A percentile compares a stretch with the other conserved stretches of the same genome.
Conservation (phyloP, 106 monocot species). For the Apostasia ramifera region DNA sequence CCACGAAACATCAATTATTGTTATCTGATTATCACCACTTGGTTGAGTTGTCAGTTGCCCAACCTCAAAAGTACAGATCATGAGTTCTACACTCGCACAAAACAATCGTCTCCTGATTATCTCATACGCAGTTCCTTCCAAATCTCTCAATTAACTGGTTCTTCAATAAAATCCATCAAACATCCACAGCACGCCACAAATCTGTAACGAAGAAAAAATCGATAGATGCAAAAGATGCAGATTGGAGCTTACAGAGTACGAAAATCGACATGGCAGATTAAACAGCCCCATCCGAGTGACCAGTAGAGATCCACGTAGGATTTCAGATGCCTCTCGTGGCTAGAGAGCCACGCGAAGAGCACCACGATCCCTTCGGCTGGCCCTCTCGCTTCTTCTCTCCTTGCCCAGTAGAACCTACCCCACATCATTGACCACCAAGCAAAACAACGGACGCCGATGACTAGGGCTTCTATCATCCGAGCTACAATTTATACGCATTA, state of each 20-base stretch:
- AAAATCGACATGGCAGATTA: constrained; percentile 79
- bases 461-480: too few relatives aligned
- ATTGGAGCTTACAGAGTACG: constrained; percentile 43
- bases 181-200: not conserved
- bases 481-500: too few relatives aligned
- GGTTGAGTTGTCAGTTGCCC: too few relatives aligned
- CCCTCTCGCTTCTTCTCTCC: constrained; percentile 8
- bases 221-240: not conserved
- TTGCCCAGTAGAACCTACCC: constrained; percentile 56
- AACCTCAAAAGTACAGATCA: too few relatives aligned
- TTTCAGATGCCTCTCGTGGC: constrained; percentile 61
- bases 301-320: constrained; percentile 48
- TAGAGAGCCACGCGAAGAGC: constrained; percentile 76
- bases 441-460: too few relatives aligned
- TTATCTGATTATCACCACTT: too few relatives aligned
- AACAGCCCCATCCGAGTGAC: constrained; percentile 63
- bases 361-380: constrained; percentile 52
- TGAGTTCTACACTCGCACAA: too few relatives aligned
- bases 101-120: too few relatives aligned
- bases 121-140: too few relatives aligned
- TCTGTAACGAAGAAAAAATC: not conserved
- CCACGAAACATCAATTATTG: too few relatives aligned
- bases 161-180: not conserved
- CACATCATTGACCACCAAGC: not conserved
- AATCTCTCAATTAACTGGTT: too few relatives aligned